Evolutionary conservation across 345 rosid species (phyloP).

Genomic region (Stellera chamaejasme): DNA sequence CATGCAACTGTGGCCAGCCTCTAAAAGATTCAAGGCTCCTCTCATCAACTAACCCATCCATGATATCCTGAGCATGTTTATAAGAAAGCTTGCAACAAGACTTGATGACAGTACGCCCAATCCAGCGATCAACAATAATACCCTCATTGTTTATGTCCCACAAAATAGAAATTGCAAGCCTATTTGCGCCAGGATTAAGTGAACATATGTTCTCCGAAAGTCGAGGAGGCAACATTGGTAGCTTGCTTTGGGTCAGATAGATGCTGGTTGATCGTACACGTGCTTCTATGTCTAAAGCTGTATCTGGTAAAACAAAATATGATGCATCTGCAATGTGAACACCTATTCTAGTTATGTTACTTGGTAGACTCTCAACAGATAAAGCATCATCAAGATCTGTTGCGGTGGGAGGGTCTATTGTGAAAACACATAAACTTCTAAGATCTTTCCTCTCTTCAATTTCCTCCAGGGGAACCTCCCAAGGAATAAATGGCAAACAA

Average conservation of each 20-base stretch:
- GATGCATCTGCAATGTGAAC: constrained; percentile 91
- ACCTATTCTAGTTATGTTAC: constrained; percentile 61
- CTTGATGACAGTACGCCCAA: constrained; percentile 62
- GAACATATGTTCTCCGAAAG: constrained; percentile 70
- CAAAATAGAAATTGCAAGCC: constrained; percentile 77
- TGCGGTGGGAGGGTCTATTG: constrained; percentile 72
- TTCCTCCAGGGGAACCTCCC: constrained; percentile 73
- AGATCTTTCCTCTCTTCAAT: constrained; percentile 49
- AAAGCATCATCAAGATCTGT: constrained; percentile 91
- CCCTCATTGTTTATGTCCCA: constrained; percentile 63
- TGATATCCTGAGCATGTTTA: constrained; percentile 62
- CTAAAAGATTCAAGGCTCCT: constrained; percentile 18
- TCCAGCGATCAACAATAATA: constrained; percentile 61
- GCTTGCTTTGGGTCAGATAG: constrained; percentile 51
- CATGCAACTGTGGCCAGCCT: constrained; percentile 46
- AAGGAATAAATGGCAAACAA: constrained; percentile 59
- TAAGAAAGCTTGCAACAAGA: constrained; percentile 94
- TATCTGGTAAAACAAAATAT: constrained; percentile 74
- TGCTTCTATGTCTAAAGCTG: constrained; percentile 73
- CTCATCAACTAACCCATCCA: constrained; percentile 30
- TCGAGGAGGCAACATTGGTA: constrained; percentile 75
- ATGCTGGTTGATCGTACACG: constrained; percentile 72
- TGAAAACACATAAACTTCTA: constrained; percentile 63
- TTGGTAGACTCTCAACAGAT: constrained; percentile 55
- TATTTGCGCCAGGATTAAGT: constrained; percentile 75